phyloP scores from a whole-genome alignment of 23 red algal genomes.

The Chondrus crispus region DNA sequence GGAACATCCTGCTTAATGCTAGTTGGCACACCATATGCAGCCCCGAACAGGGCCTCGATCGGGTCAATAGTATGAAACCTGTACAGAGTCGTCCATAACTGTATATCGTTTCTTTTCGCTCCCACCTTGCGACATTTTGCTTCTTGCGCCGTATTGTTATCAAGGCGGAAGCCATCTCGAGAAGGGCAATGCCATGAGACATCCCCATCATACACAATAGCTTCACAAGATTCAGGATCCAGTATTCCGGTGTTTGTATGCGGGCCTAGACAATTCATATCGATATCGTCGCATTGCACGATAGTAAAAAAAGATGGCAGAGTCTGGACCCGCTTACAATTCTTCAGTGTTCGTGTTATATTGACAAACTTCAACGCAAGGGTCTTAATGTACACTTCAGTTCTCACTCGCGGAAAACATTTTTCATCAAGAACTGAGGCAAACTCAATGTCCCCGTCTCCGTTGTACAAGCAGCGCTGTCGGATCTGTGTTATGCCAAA shows the following conservation, averaged over 20 bases:
- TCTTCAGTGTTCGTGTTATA: neutral
- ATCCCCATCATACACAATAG: neutral
- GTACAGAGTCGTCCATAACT: neutral
- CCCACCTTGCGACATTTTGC: neutral
- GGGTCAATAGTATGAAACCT: neutral
- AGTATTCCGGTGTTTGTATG: neutral
- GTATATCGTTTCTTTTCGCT: neutral
- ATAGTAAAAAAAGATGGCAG: too few relatives aligned
- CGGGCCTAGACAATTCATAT: neutral
- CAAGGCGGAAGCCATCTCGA: neutral
- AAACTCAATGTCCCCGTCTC: neutral
- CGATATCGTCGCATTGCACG: neutral
- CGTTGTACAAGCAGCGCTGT: neutral
- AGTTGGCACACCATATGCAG: neutral
- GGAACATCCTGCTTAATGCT: too few relatives aligned
- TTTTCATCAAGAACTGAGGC: neutral
- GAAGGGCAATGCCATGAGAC: neutral
- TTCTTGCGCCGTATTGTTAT: too few relatives aligned
- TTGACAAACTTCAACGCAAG: neutral
- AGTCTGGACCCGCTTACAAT: too few relatives aligned
- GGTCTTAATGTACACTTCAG: neutral
- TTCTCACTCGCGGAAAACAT: neutral
- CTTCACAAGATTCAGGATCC: neutral
- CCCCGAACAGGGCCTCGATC: neutral
- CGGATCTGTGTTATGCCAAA: neutral